These are phyloP conservation scores for Vitis rupestris DNA, from an alignment of 164 flowering plant genomes.

Conservation along the genomic window DNA sequence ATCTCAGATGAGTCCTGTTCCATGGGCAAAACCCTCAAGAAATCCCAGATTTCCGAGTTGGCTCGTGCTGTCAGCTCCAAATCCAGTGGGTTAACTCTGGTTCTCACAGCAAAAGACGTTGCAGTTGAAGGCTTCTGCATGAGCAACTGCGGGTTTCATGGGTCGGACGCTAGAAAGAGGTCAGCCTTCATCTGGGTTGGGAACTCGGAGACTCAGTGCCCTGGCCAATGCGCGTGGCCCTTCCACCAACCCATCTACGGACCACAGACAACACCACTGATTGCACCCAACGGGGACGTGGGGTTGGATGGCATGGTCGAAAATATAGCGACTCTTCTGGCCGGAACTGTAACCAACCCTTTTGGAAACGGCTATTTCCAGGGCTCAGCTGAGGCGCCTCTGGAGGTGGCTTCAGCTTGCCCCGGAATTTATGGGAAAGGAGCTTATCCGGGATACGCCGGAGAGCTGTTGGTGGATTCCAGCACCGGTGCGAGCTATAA, in stretches of 20 bases:
- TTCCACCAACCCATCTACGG: slow-evolving; percentile 57
- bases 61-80: slow-evolving; percentile 3
- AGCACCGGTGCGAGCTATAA: slow-evolving; percentile 42
- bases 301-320: slow-evolving; percentile 57
- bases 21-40: slow-evolving; percentile 34
- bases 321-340: slow-evolving; percentile 49
- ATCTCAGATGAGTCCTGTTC: slow-evolving; percentile 30
- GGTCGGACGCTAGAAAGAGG: slow-evolving; percentile 13
- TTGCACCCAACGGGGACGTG: slow-evolving; percentile 52
- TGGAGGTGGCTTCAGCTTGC: slow-evolving; percentile 55
- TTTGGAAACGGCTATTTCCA: slow-evolving; percentile 46
- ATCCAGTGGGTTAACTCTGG: slow-evolving; percentile 19
- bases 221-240: slow-evolving; percentile 67
- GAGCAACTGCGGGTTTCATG: slow-evolving; percentile 50
- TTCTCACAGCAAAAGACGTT: slow-evolving; percentile 43
- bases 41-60: slow-evolving; percentile 28
- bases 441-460: slow-evolving; percentile 52
- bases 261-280: slow-evolving; percentile 43
- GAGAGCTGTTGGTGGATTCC: slow-evolving; percentile 34
- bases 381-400: slow-evolving; percentile 39
- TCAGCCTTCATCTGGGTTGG: slow-evolving; percentile 52
- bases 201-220: slow-evolving; percentile 54
- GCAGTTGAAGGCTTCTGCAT: slow-evolving; percentile 46
- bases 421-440: slow-evolving; percentile 46
- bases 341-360: slow-evolving; percentile 59